Base-by-base conservation (phyloP, 345 rosid species). In the Arabis alpina region DNA sequence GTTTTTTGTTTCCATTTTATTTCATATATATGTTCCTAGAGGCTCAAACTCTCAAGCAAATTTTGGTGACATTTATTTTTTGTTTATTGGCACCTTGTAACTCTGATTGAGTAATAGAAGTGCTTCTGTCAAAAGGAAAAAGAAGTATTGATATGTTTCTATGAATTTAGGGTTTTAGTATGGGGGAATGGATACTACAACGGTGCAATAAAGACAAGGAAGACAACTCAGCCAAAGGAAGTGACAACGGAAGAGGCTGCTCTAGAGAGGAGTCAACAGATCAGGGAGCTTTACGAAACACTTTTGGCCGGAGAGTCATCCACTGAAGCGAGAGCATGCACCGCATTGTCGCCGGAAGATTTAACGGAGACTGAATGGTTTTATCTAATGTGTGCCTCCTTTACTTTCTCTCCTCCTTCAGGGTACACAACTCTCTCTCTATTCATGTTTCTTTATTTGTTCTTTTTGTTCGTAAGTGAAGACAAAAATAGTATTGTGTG, bases 181-280 rank as follows among this genome's bases (percentile, higher is more conserved):
- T 92, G 99, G 99, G 87, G 84, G 57, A 94, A 88, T 69, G 98
- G 99, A 64, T 92, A 88, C 72, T 95, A 95, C 79, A 95, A 95
- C 73, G 99, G 98, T 61, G 88, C 96, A 30, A 95, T 95, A 65
- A 95, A 95, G 83, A 95, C 99, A 0, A 81, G 99, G 44, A 95
- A 95, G 74, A 95, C 98, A 51, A 91, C 93, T 68, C 98, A 95
- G 51, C 96, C 98, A 8, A 82, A 84, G 83, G 99, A 95, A 78
- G 92, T 85, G 7, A 95, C 79, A 6, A 84, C 92, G 3, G 98
- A 95, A 80, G 99, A 95, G 71, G 92, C 91, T 3, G 86, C 98
- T 15, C 75, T 88, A 15, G 98, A 92, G 72, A 84, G 99, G 55
- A 95, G 97, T 79, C 98, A 95, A 59, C 99, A 95, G 71, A 91